Percentiles rank a stretch among this genome's conserved stretches.
Conservation (phyloP, 1,139 yeast genomes). For the Lodderomyces parapsilosis region DNA sequence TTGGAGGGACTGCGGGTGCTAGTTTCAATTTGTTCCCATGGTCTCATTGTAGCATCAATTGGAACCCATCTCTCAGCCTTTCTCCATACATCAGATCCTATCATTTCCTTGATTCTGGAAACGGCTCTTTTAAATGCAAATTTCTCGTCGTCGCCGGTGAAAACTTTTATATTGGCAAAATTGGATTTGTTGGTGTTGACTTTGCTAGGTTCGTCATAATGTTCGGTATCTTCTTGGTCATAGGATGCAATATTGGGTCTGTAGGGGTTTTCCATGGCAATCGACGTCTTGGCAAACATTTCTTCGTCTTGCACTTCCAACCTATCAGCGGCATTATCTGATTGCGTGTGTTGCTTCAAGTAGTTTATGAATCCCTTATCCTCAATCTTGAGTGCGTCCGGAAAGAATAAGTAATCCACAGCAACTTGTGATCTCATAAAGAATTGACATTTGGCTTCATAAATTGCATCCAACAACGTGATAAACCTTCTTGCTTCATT, state of each 20-base stretch:
- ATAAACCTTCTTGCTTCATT: constrained; percentile 71
- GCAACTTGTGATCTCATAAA: constrained; percentile 49
- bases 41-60: constrained; percentile 50
- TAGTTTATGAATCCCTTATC: constrained; percentile 17
- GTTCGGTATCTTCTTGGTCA: constrained; percentile 41
- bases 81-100: constrained; percentile 56
- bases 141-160: constrained; percentile 77
- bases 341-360: constrained; percentile 12
- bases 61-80: constrained; percentile 52
- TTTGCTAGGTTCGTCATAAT: constrained; percentile 24
- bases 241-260: constrained; percentile 69
- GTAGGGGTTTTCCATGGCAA: constrained; percentile 62
- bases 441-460: constrained; percentile 64
- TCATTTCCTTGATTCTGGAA: constrained; percentile 68
- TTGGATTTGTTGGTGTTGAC: constrained; percentile 17
- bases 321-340: constrained; percentile 19
- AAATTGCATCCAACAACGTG: constrained; percentile 64
- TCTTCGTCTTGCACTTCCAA: constrained; percentile 62
- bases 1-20: neutral
- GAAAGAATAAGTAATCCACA: constrained; percentile 59
- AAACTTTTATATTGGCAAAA: constrained; percentile 47
- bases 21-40: constrained; percentile 49
- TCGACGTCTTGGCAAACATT: constrained; percentile 63
- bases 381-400: constrained; percentile 33
- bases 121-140: constrained; percentile 76